phyloP scores from a whole-genome alignment of 345 rosid species.

The Bruguiera gymnorhiza region DNA sequence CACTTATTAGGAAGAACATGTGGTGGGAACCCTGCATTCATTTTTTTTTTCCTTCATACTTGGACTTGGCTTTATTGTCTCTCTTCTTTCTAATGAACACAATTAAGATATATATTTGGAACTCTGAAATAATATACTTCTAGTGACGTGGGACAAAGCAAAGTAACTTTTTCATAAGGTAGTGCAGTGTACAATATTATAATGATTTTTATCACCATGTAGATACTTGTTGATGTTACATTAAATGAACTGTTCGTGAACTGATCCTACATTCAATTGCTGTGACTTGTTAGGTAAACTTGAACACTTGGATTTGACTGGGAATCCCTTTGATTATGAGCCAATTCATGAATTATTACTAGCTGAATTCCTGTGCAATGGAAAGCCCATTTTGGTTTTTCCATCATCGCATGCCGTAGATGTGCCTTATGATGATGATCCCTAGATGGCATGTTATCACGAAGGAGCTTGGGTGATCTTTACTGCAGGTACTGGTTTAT shows the following conservation, averaged over 20 bases:
- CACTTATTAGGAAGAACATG: no score
- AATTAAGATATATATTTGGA: no score
- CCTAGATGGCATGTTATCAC: conserved; percentile 21
- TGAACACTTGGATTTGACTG: conserved; percentile 71
- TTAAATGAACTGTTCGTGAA: not conserved
- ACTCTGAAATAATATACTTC: not conserved
- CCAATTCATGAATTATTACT: conserved; percentile 37
- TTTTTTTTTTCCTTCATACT: no score
- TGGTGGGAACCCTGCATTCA: no score
- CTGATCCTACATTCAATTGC: not conserved
- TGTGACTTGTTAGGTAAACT: conserved; percentile 47
- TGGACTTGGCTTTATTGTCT: no score
- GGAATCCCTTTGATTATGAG: conserved; percentile 47
- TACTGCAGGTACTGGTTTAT: no score
- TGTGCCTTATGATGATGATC: conserved; percentile 64
- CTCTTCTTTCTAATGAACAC: no score
- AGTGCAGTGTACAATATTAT: not conserved
- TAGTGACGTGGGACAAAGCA: not conserved
- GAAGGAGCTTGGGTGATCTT: no score
- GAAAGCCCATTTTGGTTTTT: conserved; percentile 53
- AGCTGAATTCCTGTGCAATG: conserved; percentile 56
- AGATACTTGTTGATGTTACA: not conserved
- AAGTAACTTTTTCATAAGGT: not conserved
- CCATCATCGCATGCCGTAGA: conserved; percentile 28
- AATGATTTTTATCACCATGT: not conserved